phyloP scores from a whole-genome alignment of 2,329 filamentous ascomycete species.

The Pestalotiopsis sp. region DNA sequence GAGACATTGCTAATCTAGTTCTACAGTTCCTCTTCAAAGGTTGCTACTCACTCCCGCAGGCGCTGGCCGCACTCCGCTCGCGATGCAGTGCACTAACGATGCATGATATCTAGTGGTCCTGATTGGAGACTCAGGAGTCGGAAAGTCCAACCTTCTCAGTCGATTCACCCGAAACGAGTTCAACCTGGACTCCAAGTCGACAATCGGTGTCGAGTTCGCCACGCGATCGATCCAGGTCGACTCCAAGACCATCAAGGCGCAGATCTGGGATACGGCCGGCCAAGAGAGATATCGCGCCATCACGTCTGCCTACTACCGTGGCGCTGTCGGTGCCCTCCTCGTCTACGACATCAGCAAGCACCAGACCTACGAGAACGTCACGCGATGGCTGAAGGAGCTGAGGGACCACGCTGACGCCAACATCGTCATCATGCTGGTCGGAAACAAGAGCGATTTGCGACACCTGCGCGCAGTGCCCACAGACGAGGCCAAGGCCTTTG shows the following conservation, averaged over 20 bases:
- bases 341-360: slow-evolving; percentile 99
- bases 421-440: slow-evolving; percentile 99
- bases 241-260: slow-evolving; percentile 99
- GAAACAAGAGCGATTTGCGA: slow-evolving; percentile 99
- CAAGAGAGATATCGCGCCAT: slow-evolving; percentile 99
- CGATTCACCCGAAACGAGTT: slow-evolving; percentile 99
- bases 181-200: slow-evolving; percentile 99
- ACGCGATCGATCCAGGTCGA: slow-evolving; percentile 98
- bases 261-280: slow-evolving; percentile 99
- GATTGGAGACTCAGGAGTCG: slow-evolving; percentile 98
- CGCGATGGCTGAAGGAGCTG: slow-evolving; percentile 97
- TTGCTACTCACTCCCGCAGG: slow-evolving; percentile 40
- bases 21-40: slow-evolving; percentile 98
- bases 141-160: slow-evolving; percentile 99
- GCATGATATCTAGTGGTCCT: slow-evolving; percentile 71
- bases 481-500: slow-evolving; percentile 97
- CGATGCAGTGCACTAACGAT: slow-evolving; percentile 30
- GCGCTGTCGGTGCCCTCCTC: slow-evolving; percentile 92
- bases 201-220: slow-evolving; percentile 98
- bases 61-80: slow-evolving; percentile 17
- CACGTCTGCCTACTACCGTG: slow-evolving; percentile 98
- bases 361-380: slow-evolving; percentile 98
- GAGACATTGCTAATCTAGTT: slow-evolving; percentile 31
- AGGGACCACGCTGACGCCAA: slow-evolving; percentile 97
- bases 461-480: slow-evolving; percentile 96